Evolutionary conservation across 192 early-diverging fungal species (phyloP).

Genomic region (Coemansia sp.): DNA sequence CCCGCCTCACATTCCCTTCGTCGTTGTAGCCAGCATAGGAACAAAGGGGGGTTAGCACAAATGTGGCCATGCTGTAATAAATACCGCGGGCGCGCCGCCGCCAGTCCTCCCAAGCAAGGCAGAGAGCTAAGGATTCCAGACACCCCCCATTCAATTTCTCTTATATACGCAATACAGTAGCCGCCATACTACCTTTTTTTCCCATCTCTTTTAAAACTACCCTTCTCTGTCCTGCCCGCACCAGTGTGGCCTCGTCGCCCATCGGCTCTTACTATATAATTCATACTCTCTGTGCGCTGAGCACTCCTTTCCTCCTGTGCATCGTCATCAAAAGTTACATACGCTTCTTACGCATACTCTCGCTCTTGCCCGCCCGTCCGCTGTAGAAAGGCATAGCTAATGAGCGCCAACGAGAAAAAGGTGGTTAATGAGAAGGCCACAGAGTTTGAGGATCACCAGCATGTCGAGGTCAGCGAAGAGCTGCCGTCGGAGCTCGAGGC

Average conservation of each 20-base stretch:
- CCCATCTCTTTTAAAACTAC: not conserved
- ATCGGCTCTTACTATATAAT: not conserved
- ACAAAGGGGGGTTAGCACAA: constrained; percentile 25
- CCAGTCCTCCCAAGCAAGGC: constrained; percentile 4
- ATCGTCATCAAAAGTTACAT: not conserved
- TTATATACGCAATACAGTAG: not conserved
- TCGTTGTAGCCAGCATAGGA: constrained; percentile 34
- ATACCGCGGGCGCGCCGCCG: constrained; percentile 30
- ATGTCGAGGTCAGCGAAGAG: constrained; percentile 72
- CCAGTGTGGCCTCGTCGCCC: not conserved
- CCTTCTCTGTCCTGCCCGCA: not conserved
- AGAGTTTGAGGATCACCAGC: constrained; percentile 69
- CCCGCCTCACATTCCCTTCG: constrained; percentile 14
- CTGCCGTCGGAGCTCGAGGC: constrained; percentile 80
- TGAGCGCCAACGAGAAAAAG: constrained; percentile 37
- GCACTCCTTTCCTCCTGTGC: not conserved
- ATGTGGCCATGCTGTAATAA: constrained; percentile 51
- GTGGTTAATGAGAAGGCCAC: constrained; percentile 48
- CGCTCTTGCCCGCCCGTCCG: not conserved
- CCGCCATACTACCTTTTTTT: not conserved
- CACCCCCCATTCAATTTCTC: not conserved
- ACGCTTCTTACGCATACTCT: not conserved
- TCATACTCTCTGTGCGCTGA: not conserved
- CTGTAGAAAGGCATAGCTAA: constrained; percentile 14
- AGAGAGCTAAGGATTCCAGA: constrained; percentile 9